Conservation (phyloP, 2,329 filamentous ascomycete species). For the Rhexocercosporidium sp. region DNA sequence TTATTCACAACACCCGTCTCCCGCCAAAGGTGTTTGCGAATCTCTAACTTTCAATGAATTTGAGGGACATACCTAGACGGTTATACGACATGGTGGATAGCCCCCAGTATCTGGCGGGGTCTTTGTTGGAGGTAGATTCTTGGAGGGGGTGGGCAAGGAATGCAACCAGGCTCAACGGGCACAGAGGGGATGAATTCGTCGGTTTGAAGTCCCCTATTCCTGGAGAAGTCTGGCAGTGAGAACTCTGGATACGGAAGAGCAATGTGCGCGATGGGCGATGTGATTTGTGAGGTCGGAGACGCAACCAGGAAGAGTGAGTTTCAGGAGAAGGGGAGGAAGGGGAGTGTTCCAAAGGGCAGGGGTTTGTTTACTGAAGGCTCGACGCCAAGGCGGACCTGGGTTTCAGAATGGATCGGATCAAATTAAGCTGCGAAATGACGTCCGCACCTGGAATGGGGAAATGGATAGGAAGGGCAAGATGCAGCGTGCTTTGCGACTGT, state of each 20-base stretch:
- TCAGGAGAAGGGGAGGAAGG: slow-evolving; percentile 1
- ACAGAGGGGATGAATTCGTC: slow-evolving; percentile 1
- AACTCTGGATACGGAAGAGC: neutral
- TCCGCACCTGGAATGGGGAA: neutral
- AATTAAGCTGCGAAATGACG: slow-evolving; percentile 3
- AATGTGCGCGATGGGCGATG: neutral
- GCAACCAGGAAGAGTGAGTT: slow-evolving; percentile 11
- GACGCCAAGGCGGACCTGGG: slow-evolving; percentile 4
- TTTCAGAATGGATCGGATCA: slow-evolving; percentile 9
- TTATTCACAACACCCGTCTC: slow-evolving; percentile 14
- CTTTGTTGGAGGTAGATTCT: slow-evolving; percentile 15
- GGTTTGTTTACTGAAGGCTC: slow-evolving; percentile 10
- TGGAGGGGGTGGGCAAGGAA: slow-evolving; percentile 13
- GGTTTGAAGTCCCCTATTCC: neutral
- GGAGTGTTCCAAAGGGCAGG: neutral
- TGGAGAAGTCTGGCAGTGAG: neutral
- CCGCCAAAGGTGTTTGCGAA: slow-evolving; percentile 17
- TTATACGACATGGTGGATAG: slow-evolving; percentile 68
- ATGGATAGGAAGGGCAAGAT: neutral
- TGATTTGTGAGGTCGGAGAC: slow-evolving; percentile 6
- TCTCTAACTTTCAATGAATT: slow-evolving; percentile 23
- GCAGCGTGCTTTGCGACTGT: neutral
- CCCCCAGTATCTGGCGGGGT: slow-evolving; percentile 10
- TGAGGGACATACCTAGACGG: slow-evolving; percentile 66
- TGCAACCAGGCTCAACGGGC: slow-evolving; percentile 9